Conservation (phyloP, 352 stramenopile genomes). For the Phytopythium kandeliae region DNA sequence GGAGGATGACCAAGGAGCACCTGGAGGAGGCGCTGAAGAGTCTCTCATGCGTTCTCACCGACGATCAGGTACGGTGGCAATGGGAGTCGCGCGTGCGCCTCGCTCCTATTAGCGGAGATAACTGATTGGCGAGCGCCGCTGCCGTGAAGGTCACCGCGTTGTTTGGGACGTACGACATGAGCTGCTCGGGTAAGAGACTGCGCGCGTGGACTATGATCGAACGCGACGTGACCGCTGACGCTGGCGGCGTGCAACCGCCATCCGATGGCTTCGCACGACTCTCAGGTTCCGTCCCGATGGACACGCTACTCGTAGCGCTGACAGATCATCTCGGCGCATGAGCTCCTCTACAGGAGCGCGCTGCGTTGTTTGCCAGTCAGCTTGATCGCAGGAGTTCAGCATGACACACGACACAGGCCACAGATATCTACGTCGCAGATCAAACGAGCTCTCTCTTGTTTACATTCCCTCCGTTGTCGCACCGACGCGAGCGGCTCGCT, state of each 20-base stretch:
- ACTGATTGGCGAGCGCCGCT: background rate
- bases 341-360: background rate
- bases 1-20: slow-evolving; percentile 39
- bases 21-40: slow-evolving; percentile 48
- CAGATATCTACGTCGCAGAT: too few species aligned
- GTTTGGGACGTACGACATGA: slow-evolving; percentile 36
- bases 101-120: background rate
- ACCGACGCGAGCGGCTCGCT: too few species aligned
- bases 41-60: slow-evolving; percentile 46
- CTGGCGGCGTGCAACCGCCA: background rate
- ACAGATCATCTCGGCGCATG: background rate
- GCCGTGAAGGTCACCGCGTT: slow-evolving; percentile 31
- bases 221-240: background rate
- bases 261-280: background rate
- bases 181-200: slow-evolving; percentile 26
- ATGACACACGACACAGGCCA: too few species aligned
- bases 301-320: slow-evolving; percentile 21
- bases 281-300: slow-evolving; percentile 32
- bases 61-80: slow-evolving; percentile 36
- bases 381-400: background rate
- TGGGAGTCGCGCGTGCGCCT: background rate
- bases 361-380: background rate
- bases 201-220: background rate
- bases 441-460: too few species aligned
- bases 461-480: too few species aligned